phyloP scores from a whole-genome alignment of 345 rosid species.

The Arabis alpina region DNA sequence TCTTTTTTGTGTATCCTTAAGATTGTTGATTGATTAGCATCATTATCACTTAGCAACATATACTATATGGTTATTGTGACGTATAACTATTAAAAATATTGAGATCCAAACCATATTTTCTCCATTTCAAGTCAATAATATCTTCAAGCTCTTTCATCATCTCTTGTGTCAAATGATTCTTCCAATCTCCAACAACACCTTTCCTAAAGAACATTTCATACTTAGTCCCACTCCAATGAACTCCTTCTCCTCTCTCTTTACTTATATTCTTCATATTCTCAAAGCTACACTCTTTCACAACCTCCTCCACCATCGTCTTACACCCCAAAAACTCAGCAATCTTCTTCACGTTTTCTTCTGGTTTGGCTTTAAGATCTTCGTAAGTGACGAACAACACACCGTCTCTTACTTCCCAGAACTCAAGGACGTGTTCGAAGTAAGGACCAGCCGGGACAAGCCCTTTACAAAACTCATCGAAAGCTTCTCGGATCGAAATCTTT shows the following conservation, averaged over 20 bases:
- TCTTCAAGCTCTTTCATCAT: constrained; percentile 44
- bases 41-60: constrained; percentile 5
- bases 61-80: constrained; percentile 13
- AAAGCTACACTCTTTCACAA: constrained; percentile 46
- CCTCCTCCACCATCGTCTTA: constrained; percentile 36
- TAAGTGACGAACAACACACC: constrained; percentile 44
- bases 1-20: background rate
- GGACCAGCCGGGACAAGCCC: constrained; percentile 46
- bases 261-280: constrained; percentile 43
- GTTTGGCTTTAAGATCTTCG: constrained; percentile 45
- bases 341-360: constrained; percentile 33
- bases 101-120: constrained; percentile 41
- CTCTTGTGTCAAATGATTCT: constrained; percentile 43
- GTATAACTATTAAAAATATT: constrained; percentile 19
- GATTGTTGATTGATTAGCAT: background rate
- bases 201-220: constrained; percentile 44
- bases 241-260: constrained; percentile 41
- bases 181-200: constrained; percentile 55
- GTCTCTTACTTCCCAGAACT: constrained; percentile 47
- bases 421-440: constrained; percentile 45
- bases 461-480: constrained; percentile 45
- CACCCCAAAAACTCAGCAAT: constrained; percentile 51
- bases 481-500: constrained; percentile 37
- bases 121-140: constrained; percentile 37
- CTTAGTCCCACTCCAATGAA: constrained; percentile 30